Evolutionary conservation across 1,139 yeast genomes (phyloP), one percentile per base, ranked within the genome.

Genomic region (Pichia sp.): DNA sequence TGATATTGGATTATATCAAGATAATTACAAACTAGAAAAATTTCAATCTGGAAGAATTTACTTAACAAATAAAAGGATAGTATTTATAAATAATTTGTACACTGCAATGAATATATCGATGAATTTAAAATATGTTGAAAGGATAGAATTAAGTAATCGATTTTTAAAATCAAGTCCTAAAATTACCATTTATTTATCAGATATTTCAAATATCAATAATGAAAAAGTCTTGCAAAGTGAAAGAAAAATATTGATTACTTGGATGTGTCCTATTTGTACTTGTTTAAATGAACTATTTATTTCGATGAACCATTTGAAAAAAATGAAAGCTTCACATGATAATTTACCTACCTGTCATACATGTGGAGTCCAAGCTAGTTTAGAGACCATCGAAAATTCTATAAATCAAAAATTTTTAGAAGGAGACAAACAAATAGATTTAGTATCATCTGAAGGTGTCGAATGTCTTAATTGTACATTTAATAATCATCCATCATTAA

Each of bases 221-320:
- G 30, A 26, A 20, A 25, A 3, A 11, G 16, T 16, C 16, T 16
- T 16, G 16, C 22, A 6, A 11, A 29, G n/a, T 6, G 23, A 37
- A 24, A 23, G 24, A 6, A 24, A 8, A 16, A 22, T 35, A 4
- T 16, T 23, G 1, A 10, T 44, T 3, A 33, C 44, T 28, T 90
- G 97, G 97, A 73, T 76, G 1, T 90, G 97, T 61, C 82, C 85
- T 11, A 89, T 90, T 4, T 90, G 97, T 61, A 81, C 81, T 36
- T 83, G 73, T 55, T 71, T 81, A 26, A 89, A 89, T 58, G 69
- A 68, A 27, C 55, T 66, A 2, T 16, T 40, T 16, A 20, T 32
- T 9, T 24, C 30, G 9, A n/a, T 4, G 2, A 7, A 35, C 6
- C 23, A 65, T 63, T 16, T 43, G 30, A 35, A 48, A 6, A 20